Base-by-base conservation (phyloP, 2,329 filamentous ascomycete genomes). In the Exophiala lecanii-corni region DNA sequence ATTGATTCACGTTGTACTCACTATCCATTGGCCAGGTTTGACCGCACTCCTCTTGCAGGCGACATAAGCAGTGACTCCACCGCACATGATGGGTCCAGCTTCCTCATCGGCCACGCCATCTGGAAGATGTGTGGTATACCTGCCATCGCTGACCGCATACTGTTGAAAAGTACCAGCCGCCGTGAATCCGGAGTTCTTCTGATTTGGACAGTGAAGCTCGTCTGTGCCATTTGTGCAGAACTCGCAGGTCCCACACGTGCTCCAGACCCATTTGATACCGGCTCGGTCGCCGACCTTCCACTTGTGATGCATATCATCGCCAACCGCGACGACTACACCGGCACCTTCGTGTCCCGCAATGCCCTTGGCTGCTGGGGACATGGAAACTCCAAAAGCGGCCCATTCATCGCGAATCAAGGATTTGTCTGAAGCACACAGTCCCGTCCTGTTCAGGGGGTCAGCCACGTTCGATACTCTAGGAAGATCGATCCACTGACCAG, bases 261-360 rank as follows among this genome's bases (percentile, higher is more conserved):
- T 84, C 67, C 94, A 91, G 60, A 95, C 74, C 89, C 89, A 96
- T 54, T 87, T 95, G 67, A 97, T 78, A 62, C 89, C 89, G 50
- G 81, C 91, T 59, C 88, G 73, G 61, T 94, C 88, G 56, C 89
- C 89, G 56, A 95, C 73, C 63, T 88, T 55, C 71, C 53, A 95
- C 69, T 58, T 91, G 84, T 5, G 75, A 67, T 55, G 91, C 87
- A 34, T 94, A 76, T 20, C 41, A 16, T 82, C 73, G 57, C 89
- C 89, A 47, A 76, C 77, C 38, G 85, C 81, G 20, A 96, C 89
- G 21, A 95, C 85, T 35, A 89, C 66, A 61, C 89, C 89, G 19
- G 87, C 88, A 57, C 89, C 79, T 63, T 81, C 78, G 62, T 82
- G 76, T 16, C 60, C 60, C 10, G 54, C 53, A 42, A 57, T 54